Conservation (phyloP, 2,329 filamentous ascomycete genomes). For the Dissoconium aciculare region DNA sequence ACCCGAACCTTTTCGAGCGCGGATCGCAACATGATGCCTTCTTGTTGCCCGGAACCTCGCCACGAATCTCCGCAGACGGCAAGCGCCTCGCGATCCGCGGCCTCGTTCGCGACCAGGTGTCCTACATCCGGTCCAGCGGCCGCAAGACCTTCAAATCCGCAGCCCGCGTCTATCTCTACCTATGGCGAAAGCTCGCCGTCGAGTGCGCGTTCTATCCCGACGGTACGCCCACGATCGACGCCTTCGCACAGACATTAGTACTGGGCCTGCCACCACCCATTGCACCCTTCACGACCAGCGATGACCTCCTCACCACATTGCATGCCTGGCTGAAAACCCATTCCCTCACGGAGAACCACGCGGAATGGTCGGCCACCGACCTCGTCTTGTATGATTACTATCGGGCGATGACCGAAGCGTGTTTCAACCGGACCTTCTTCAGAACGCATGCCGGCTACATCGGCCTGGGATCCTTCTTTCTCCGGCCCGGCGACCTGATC, state of each 20-base stretch:
- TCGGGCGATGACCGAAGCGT: background rate
- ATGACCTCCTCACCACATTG: background rate
- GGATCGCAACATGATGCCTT: too few species aligned
- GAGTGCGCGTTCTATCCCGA: background rate
- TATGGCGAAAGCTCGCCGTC: background rate
- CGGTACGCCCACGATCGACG: too few species aligned
- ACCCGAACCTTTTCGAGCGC: background rate
- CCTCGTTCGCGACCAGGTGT: background rate
- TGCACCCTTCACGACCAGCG: background rate
- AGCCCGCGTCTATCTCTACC: background rate
- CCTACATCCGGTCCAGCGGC: background rate
- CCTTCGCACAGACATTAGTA: background rate
- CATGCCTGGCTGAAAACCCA: too few species aligned
- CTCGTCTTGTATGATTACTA: background rate
- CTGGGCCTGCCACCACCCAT: background rate
- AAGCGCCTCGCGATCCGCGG: background rate
- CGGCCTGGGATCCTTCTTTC: background rate
- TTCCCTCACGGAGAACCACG: background rate
- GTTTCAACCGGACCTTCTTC: background rate
- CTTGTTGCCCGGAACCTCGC: background rate
- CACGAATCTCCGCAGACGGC: background rate
- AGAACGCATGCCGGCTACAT: background rate
- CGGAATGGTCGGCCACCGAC: background rate
- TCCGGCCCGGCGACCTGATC: background rate
- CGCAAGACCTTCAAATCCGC: background rate